These are phyloP conservation scores for Pichia sp. DNA, from an alignment of 1,139 yeast species.

Conservation along the genomic window DNA sequence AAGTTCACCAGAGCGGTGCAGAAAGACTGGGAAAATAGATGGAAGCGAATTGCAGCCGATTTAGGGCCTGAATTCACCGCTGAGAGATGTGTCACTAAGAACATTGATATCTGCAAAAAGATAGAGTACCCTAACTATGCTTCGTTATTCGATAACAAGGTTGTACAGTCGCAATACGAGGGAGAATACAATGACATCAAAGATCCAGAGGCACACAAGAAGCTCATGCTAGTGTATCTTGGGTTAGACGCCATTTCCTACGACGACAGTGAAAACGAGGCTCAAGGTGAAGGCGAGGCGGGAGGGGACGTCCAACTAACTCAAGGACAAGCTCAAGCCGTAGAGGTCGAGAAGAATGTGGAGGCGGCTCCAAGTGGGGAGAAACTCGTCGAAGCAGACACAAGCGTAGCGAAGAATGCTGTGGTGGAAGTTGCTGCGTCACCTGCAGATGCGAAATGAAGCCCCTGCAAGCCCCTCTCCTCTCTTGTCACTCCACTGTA, in stretches of 20 bases:
- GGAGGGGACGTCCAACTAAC: too few species aligned
- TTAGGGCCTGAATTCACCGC: conserved; percentile 23
- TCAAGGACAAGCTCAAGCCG: too few species aligned
- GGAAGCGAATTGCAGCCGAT: conserved; percentile 29
- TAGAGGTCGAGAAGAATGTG: too few species aligned
- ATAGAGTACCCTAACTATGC: conserved; percentile 21
- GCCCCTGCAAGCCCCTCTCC: too few species aligned
- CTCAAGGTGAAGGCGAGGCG: neutral
- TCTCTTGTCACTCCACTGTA: too few species aligned
- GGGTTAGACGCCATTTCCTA: conserved; percentile 28
- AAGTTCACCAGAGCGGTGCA: conserved; percentile 26
- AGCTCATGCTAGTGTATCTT: conserved; percentile 28
- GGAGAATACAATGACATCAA: conserved; percentile 23
- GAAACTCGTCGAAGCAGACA: too few species aligned
- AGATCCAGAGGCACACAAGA: conserved; percentile 26
- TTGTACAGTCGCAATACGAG: conserved; percentile 19
- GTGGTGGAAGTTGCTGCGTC: too few species aligned
- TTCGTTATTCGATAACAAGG: conserved; percentile 22
- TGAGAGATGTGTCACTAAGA: conserved; percentile 24
- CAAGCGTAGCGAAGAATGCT: too few species aligned
- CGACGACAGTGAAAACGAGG: conserved; percentile 23
- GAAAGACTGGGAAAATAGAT: conserved; percentile 35
- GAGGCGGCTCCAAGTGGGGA: too few species aligned
- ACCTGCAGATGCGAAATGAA: too few species aligned
- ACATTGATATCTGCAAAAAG: conserved; percentile 25